Conservation (phyloP, 2,329 filamentous ascomycete genomes). For the Elsinoe australis region DNA sequence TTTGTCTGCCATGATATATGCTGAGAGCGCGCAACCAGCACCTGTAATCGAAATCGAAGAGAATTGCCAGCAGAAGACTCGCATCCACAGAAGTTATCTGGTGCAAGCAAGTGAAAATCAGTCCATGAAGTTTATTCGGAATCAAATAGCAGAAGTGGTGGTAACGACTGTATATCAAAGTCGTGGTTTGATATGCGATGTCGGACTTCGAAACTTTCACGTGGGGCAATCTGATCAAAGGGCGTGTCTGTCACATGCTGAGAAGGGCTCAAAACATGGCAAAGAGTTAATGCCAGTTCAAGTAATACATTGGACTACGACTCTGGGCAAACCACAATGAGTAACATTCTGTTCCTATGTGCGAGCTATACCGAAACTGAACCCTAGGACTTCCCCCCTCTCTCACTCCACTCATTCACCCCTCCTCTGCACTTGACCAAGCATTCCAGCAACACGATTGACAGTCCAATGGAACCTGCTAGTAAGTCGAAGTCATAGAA, state of each 20-base stretch:
- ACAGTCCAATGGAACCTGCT: neutral
- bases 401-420: conserved; percentile 36
- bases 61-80: no score
- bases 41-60: no score
- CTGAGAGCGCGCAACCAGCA: no score
- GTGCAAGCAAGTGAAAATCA: no score
- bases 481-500: conserved; percentile 14
- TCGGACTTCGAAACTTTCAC: conserved; percentile 56
- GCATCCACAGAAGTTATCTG: no score
- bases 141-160: no score
- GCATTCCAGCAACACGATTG: neutral
- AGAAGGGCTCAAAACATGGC: conserved; percentile 39
- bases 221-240: neutral
- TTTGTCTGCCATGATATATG: conserved; percentile 41
- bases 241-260: neutral
- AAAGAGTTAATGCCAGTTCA: neutral
- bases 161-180: neutral
- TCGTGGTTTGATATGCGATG: no score
- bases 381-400: no score
- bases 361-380: no score
- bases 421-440: conserved; percentile 2
- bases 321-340: no score
- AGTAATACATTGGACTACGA: neutral
- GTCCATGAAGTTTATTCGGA: no score
- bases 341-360: no score